A percentile compares a stretch with the other conserved stretches of the same genome.
phyloP scores from a whole-genome alignment of 768 basidiomycete genomes.

The Podaxis sp. region DNA sequence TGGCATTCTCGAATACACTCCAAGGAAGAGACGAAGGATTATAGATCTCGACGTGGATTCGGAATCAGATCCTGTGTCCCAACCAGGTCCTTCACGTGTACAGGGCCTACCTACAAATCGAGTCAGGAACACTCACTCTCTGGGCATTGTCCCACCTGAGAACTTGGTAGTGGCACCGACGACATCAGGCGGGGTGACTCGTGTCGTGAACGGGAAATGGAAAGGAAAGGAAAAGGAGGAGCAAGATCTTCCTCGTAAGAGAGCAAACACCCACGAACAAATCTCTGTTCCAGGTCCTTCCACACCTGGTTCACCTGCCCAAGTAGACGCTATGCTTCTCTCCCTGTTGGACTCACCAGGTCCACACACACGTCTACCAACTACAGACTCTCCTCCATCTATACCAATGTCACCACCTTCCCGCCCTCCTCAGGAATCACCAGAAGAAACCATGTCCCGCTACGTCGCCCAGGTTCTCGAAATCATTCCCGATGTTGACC shows the following conservation, averaged over 20 bases:
- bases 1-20: background rate
- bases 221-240: background rate
- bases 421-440: slow-evolving; percentile 7
- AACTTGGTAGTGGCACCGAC: background rate
- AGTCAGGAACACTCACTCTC: background rate
- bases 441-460: slow-evolving; percentile 14
- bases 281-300: background rate
- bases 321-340: background rate
- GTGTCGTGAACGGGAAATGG: background rate
- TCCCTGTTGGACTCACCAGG: background rate
- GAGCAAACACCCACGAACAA: too few relatives aligned
- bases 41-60: background rate
- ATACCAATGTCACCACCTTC: background rate
- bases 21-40: background rate
- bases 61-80: background rate
- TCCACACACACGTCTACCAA: background rate
- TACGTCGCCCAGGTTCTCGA: slow-evolving; percentile 52
- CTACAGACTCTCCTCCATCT: background rate
- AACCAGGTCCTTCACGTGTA: background rate
- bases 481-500: slow-evolving; percentile 67
- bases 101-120: background rate
- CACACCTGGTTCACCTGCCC: background rate
- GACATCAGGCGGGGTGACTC: background rate
- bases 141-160: background rate
- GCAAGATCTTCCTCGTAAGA: background rate